Percentiles rank a stretch among this genome's conserved stretches.
These are phyloP conservation scores for Brassica hybrid DNA, from an alignment of 441 rosid genomes.

Conservation along the genomic window DNA sequence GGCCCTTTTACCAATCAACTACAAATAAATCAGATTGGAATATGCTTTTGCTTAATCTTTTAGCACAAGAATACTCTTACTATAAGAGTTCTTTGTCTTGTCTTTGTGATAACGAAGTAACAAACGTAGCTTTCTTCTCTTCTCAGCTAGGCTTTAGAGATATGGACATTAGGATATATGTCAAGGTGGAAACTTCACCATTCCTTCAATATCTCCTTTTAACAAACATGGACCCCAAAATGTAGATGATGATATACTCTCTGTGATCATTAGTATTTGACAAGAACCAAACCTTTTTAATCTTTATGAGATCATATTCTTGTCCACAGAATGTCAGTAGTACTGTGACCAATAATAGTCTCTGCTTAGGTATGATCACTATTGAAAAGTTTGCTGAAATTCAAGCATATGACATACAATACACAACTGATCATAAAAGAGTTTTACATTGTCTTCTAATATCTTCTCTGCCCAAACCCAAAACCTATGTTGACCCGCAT, in stretches of 20 bases:
- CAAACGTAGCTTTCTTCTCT: slow-evolving; percentile 19
- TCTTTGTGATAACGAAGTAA: slow-evolving; percentile 5
- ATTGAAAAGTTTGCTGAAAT: slow-evolving; percentile 25
- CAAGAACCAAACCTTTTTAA: slow-evolving; percentile 21
- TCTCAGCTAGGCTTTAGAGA: not conserved
- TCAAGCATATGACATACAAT: slow-evolving; percentile 6
- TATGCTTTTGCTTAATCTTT: not conserved
- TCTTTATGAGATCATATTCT: not conserved
- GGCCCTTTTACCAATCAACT: not conserved
- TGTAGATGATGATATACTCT: slow-evolving; percentile 11
- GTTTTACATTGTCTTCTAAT: slow-evolving; percentile 37
- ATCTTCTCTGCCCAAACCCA: slow-evolving; percentile 35
- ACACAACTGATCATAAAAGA: slow-evolving; percentile 12
- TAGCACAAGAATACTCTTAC: not conserved
- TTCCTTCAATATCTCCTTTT: slow-evolving; percentile 9
- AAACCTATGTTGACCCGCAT: slow-evolving; percentile 36
- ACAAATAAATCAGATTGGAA: not conserved
- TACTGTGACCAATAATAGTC: not conserved
- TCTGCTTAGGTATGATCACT: not conserved
- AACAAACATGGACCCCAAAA: slow-evolving; percentile 13
- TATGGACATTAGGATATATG: slow-evolving; percentile 34
- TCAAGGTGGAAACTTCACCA: slow-evolving; percentile 29
- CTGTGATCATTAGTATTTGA: not conserved
- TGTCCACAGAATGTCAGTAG: slow-evolving; percentile 8
- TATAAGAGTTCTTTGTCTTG: not conserved